phyloP scores from a whole-genome alignment of 495 filamentous ascomycete species.

The Monascus purpureus region DNA sequence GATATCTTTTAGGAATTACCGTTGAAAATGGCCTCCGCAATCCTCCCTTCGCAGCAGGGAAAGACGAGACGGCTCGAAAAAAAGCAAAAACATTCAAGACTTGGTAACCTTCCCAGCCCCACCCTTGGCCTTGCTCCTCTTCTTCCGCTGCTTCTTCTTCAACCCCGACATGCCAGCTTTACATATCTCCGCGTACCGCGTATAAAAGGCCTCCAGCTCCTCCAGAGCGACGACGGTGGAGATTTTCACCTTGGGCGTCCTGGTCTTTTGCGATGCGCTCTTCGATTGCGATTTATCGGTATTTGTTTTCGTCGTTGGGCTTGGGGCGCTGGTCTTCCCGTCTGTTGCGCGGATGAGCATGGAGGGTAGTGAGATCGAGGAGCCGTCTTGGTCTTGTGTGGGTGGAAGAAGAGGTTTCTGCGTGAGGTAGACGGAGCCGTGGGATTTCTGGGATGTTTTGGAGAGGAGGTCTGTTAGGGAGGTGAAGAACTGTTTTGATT shows the following conservation, averaged over 20 bases:
- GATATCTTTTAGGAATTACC: too few relatives aligned
- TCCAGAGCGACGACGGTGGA: constrained; percentile 68
- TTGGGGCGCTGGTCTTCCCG: constrained; percentile 36
- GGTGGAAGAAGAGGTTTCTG: constrained; percentile 49
- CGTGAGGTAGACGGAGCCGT: constrained; percentile 68
- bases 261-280: constrained; percentile 18
- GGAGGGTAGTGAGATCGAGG: constrained; percentile 42
- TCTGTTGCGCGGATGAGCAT: constrained; percentile 78
- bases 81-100: constrained; percentile 17
- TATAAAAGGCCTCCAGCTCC: constrained; percentile 67
- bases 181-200: constrained; percentile 79
- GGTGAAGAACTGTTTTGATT: constrained; percentile 61
- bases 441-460: constrained; percentile 47
- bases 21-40: too few relatives aligned
- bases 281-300: constrained; percentile 21
- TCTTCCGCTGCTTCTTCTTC: constrained; percentile 91
- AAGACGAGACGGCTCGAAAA: too few relatives aligned
- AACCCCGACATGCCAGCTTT: constrained; percentile 75
- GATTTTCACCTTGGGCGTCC: constrained; percentile 54
- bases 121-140: constrained; percentile 57
- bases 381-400: constrained; percentile 4
- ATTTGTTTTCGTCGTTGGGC: constrained; percentile 37
- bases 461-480: constrained; percentile 63
- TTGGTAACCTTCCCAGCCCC: constrained; percentile 37
- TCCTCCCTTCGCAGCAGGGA: too few relatives aligned